Conservation (phyloP, 371 early-diverging fungal species). For the Chytridium lagenaria region DNA sequence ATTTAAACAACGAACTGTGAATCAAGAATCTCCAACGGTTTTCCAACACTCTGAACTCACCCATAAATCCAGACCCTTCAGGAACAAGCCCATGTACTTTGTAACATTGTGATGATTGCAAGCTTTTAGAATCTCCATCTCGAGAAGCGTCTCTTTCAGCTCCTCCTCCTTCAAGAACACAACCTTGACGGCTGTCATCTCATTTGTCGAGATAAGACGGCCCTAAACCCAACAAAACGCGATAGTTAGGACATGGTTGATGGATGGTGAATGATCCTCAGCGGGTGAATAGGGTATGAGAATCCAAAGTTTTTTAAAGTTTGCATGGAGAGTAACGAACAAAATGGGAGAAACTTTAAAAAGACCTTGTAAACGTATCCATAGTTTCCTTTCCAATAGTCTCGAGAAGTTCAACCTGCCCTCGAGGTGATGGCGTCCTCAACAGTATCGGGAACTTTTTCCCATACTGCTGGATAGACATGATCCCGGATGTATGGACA, state of each 20-base stretch:
- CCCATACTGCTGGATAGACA: constrained; percentile 58
- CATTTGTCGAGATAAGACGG: constrained; percentile 57
- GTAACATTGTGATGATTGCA: constrained; percentile 61
- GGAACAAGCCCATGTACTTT: constrained; percentile 55
- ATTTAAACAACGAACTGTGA: background rate
- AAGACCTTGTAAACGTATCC: constrained; percentile 64
- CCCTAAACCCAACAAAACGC: constrained; percentile 36
- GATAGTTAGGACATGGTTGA: background rate
- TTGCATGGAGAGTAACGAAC: no score
- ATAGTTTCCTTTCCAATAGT: constrained; percentile 68
- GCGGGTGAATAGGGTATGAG: no score
- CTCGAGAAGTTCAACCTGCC: constrained; percentile 64
- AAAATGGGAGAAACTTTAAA: no score
- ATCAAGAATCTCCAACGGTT: no score
- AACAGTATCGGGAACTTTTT: constrained; percentile 63
- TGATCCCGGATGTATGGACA: no score
- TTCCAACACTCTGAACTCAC: no score
- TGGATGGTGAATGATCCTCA: no score
- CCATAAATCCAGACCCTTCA: constrained; percentile 65
- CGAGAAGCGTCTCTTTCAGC: constrained; percentile 63
- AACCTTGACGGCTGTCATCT: constrained; percentile 66
- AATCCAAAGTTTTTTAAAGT: no score
- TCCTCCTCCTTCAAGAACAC: constrained; percentile 66
- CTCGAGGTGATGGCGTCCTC: constrained; percentile 56
- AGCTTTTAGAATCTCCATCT: constrained; percentile 62